These are phyloP conservation scores for Candida hungchunana DNA, from an alignment of 805 yeast species.

Conservation along the genomic window DNA sequence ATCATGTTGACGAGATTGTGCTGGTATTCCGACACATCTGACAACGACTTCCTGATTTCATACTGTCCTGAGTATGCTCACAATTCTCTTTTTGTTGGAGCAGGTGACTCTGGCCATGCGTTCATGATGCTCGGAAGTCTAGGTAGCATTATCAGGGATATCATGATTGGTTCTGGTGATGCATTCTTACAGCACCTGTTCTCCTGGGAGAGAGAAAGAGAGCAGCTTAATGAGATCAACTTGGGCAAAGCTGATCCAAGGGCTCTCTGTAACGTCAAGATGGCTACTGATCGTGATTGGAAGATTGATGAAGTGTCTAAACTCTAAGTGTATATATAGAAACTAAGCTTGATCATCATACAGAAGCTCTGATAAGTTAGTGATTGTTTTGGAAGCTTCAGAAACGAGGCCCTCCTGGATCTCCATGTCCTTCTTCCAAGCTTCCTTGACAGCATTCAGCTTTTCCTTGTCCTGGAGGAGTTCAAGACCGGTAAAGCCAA, in stretches of 20 bases:
- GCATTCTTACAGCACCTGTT: conserved; percentile 18
- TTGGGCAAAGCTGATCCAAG: conserved; percentile 26
- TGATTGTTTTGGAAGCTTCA: neutral
- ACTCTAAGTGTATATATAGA: no score
- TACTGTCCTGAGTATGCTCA: conserved; percentile 29
- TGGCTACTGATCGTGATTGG: conserved; percentile 27
- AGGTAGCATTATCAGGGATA: conserved; percentile 26
- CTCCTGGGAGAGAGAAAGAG: conserved; percentile 28
- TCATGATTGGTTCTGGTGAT: conserved; percentile 18
- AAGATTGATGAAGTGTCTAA: conserved; percentile 19
- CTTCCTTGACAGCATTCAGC: conserved; percentile 5
- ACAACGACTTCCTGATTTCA: conserved; percentile 33
- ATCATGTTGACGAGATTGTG: conserved; percentile 26
- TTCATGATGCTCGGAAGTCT: conserved; percentile 35
- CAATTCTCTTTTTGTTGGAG: conserved; percentile 30
- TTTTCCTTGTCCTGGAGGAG: conserved; percentile 5
- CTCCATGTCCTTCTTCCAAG: conserved; percentile 7
- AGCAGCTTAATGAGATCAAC: conserved; percentile 23
- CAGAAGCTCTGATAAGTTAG: neutral
- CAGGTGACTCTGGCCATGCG: conserved; percentile 39
- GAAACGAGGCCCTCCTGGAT: neutral
- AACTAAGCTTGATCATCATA: neutral
- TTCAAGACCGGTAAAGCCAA: conserved; percentile 7
- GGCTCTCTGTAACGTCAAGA: conserved; percentile 21
- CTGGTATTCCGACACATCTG: conserved; percentile 35